These are phyloP conservation scores for Pleurotus ostreatus DNA, from an alignment of 768 basidiomycete species.

Conservation along the genomic window DNA sequence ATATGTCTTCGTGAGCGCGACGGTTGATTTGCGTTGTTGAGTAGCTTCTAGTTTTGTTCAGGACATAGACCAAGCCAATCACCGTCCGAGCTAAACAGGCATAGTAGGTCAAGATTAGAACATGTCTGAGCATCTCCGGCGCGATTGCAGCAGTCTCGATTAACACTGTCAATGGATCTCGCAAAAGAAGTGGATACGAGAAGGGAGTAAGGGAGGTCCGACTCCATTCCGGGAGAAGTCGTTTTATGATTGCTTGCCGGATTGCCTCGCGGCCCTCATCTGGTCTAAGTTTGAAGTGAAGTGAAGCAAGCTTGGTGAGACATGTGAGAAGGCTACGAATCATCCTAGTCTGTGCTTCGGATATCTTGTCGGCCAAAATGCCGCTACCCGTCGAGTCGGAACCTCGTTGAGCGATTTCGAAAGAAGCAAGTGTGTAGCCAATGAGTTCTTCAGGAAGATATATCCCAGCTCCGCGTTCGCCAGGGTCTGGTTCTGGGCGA, in stretches of 20 bases:
- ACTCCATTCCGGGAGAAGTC: conserved; percentile 89
- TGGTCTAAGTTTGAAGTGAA: conserved; percentile 65
- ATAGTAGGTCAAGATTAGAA: conserved; percentile 87
- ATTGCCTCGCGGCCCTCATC: conserved; percentile 78
- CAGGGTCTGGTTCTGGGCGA: conserved; percentile 62
- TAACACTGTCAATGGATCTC: conserved; percentile 87
- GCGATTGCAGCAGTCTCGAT: conserved; percentile 88
- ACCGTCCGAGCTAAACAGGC: conserved; percentile 84
- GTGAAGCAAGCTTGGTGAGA: conserved; percentile 57
- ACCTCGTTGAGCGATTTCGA: conserved; percentile 82
- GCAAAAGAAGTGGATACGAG: conserved; percentile 79
- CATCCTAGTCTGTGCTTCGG: conserved; percentile 75
- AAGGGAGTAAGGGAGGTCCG: conserved; percentile 79
- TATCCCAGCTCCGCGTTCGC: conserved; percentile 78
- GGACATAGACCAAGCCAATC: conserved; percentile 78
- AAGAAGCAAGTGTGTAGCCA: conserved; percentile 78
- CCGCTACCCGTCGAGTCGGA: conserved; percentile 36
- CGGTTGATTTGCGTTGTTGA: conserved; percentile 37
- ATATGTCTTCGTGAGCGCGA: conserved; percentile 64
- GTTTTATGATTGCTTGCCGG: conserved; percentile 83
- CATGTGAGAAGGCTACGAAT: conserved; percentile 73
- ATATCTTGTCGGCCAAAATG: conserved; percentile 68
- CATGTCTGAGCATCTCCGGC: conserved; percentile 85
- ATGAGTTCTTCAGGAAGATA: conserved; percentile 91
- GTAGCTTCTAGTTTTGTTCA: conserved; percentile 66